Base-by-base conservation (phyloP, 352 stramenopile genomes). In the Globisporangium orthogonon region DNA sequence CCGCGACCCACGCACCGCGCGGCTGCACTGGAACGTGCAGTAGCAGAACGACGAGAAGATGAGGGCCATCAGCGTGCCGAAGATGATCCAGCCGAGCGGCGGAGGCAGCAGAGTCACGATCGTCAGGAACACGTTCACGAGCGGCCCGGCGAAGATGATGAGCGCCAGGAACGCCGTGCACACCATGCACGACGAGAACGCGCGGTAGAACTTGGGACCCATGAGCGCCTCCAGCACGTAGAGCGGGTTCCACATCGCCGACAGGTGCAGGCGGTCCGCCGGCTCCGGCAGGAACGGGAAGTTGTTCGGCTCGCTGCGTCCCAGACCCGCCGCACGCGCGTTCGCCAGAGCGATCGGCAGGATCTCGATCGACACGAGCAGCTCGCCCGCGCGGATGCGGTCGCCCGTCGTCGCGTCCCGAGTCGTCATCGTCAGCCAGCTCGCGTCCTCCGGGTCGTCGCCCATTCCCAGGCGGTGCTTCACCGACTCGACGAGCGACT, bases 221-320 rank as follows among this genome's bases (percentile, higher is more conserved):
- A 94, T 78, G 50, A 91, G 52, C 13, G 79, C 79, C 56, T 94
- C 73, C 30, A 94, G 58, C 53, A 94, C 82, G 58, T 88, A 81
- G 43, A 87, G 71, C 31, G 84, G 84, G 60, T 94, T 94, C 77
- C 81, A 91, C 76, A 94, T 88, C 5, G 79, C 79, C 18, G 73
- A 86, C 11, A 94, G 65, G 28, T 91, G 75, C 11, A 91, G 70
- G 4, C 84, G 81, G 33, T 89, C 84, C 3, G 78, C 80, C 18
- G 84, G 84, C 52, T 90, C 78, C 5, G 81, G 67, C 28, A 94
- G 52, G 47, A 82, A 80, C 0, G 84, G 84, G 57, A 91, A 91
- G 52, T 78, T 84, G 73, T 94, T 94, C 4, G 84, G 84, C 60
- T 90, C 81, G 43, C 73, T 78, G 49, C 84, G 81, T 2, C 84